phyloP scores from a whole-genome alignment of 495 filamentous ascomycete genomes.

The Penicillium verhagenii region DNA sequence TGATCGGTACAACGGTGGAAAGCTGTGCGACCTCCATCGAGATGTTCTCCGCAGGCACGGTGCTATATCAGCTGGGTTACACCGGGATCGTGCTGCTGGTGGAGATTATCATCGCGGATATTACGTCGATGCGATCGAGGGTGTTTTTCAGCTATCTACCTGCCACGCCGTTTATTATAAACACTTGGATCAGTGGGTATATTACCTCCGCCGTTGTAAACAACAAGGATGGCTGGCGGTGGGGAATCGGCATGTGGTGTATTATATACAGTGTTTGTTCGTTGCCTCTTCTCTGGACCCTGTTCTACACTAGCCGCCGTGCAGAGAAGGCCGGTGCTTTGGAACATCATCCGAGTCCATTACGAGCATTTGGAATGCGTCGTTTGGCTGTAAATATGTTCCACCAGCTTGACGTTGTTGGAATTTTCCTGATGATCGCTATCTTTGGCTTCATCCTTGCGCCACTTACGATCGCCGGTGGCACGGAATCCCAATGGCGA shows the following conservation, averaged over 20 bases:
- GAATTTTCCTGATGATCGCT: conserved; percentile 5
- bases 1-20: conserved; percentile 7
- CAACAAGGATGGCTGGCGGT: conserved; percentile 1
- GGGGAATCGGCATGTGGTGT: conserved; percentile 16
- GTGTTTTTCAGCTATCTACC: conserved; percentile 11
- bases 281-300: conserved; percentile 3
- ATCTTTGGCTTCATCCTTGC: conserved; percentile 9
- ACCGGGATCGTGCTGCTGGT: conserved; percentile 5
- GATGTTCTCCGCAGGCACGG: conserved; percentile 5
- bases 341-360: neutral
- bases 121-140: conserved; percentile 9
- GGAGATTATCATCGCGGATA: conserved; percentile 11
- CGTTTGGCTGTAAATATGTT: neutral
- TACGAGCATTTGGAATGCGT: neutral
- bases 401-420: conserved; percentile 8
- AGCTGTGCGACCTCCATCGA: conserved; percentile 1
- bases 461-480: conserved; percentile 10
- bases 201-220: conserved; percentile 4
- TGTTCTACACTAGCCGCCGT: conserved; percentile 5
- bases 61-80: conserved; percentile 2
- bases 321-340: neutral
- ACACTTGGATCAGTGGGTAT: conserved; percentile 11
- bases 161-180: conserved; percentile 6
- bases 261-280: conserved; percentile 6
- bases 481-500: conserved; percentile 4